Base-by-base conservation (phyloP, 768 basidiomycete species). In the Fomitopsis serialis region DNA sequence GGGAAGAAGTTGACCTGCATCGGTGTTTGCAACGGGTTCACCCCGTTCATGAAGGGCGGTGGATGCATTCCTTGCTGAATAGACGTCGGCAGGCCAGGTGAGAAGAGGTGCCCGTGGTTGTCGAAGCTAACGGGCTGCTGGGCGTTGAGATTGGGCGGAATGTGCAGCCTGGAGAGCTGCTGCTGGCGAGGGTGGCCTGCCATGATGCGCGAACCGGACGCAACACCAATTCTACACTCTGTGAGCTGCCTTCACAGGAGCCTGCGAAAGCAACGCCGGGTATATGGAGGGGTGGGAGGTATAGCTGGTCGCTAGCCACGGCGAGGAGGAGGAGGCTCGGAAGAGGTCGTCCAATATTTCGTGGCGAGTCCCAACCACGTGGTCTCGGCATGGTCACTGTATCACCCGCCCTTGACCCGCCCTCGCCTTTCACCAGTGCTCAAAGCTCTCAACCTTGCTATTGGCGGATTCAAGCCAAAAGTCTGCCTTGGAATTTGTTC, bases 1-100 rank as follows among this genome's bases (percentile, higher is more conserved):
- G 1, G 70, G 72, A 87, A 87, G 69, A 83, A 86, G 19, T 59
- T 55, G 22, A 79, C 66, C 63, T 89, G 88, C 74, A 89, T 82
- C 43, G 87, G 88, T 3, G 86, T 88, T 64, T 86, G 87, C 48
- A 88, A 69, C 45, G 78, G 58, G 52, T 70, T 48, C 32, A 65
- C 37, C 54, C 75, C 53, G 61, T 68, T 45, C 7, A 54, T 68
- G 32, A 78, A 79, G 56, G 78, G 80, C 0, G 76, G 66, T 0
- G 84, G 80, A 56, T 80, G 82, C 68, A 80, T 83, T 42, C 76
- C 69, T 23, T 78, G 78, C 60, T 81, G 81, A 22, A 85, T 58
- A 48, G 78, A 72, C 0, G 85, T 80, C 34, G 82, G 85, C 40
- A 87, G 68, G 42, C 76, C 79, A 7, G 87, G 85, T 6, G 87